These are phyloP conservation scores for Wickerhamiella occidentalis DNA, from an alignment of 805 yeast species.

Conservation along the genomic window DNA sequence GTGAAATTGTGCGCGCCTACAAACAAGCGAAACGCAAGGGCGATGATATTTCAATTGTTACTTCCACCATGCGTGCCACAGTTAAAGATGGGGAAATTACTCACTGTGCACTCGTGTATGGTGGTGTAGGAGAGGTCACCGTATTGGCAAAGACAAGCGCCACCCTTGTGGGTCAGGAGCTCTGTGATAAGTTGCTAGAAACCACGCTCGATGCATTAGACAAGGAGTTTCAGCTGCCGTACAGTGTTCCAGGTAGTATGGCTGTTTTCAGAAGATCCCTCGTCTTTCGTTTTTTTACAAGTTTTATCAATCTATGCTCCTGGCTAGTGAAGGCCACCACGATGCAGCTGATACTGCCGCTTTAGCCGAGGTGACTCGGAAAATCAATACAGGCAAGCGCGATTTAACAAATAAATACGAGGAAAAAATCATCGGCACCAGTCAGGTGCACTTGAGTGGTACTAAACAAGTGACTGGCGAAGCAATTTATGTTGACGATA, in stretches of 20 bases:
- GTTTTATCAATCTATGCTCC: constrained; percentile 30
- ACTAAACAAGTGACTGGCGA: constrained; percentile 39
- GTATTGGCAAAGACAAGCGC: constrained; percentile 31
- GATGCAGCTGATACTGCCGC: constrained; percentile 24
- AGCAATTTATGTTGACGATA: constrained; percentile 36
- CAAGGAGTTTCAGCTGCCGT: constrained; percentile 32
- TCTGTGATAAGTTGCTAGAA: constrained; percentile 13
- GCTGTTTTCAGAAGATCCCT: constrained; percentile 36
- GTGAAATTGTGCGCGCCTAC: constrained; percentile 32
- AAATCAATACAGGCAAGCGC: constrained; percentile 29
- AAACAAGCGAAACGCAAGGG: constrained; percentile 40
- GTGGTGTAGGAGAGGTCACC: constrained; percentile 40
- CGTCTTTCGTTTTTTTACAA: constrained; percentile 37
- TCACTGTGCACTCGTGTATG: constrained; percentile 32
- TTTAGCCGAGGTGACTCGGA: constrained; percentile 29
- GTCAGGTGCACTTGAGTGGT: constrained; percentile 36
- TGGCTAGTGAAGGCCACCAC: constrained; percentile 10
- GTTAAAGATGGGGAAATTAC: constrained; percentile 16
- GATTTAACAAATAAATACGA: constrained; percentile 33
- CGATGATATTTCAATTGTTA: constrained; percentile 40
- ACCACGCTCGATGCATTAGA: constrained; percentile 22
- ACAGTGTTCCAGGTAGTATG: constrained; percentile 40
- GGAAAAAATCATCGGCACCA: constrained; percentile 32
- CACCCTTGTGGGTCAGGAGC: constrained; percentile 18
- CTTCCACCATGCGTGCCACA: constrained; percentile 30